Conservation (phyloP, 805 yeast species). For the Kazachstania bromeliacearum region DNA sequence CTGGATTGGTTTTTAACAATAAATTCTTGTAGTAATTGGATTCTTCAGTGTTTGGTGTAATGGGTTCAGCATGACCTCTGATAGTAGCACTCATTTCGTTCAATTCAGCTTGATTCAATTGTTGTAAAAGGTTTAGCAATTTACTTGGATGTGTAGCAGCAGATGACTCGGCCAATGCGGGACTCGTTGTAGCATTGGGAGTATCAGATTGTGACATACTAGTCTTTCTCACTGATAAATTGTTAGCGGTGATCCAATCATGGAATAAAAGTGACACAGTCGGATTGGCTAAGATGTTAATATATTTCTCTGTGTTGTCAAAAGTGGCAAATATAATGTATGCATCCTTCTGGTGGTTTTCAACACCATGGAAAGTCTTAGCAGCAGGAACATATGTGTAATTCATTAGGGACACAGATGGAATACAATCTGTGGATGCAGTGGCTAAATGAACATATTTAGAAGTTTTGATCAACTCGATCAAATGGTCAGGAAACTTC, state of each 20-base stretch:
- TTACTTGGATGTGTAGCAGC: slow-evolving; percentile 29
- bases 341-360: slow-evolving; percentile 23
- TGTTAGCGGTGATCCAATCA: slow-evolving; percentile 73
- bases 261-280: slow-evolving; percentile 77
- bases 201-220: slow-evolving; percentile 25
- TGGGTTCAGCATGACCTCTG: slow-evolving; percentile 56
- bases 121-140: slow-evolving; percentile 54
- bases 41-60: slow-evolving; percentile 39
- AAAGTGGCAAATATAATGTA: slow-evolving; percentile 66
- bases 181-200: slow-evolving; percentile 10
- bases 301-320: slow-evolving; percentile 60
- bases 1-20: slow-evolving; percentile 54
- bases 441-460: slow-evolving; percentile 82
- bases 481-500: slow-evolving; percentile 32
- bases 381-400: slow-evolving; percentile 53
- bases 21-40: slow-evolving; percentile 51
- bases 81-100: slow-evolving; percentile 77
- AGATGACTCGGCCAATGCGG: slow-evolving; percentile 12
- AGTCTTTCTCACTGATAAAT: slow-evolving; percentile 27
- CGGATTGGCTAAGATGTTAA: slow-evolving; percentile 61
- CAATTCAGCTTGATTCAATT: slow-evolving; percentile 69
- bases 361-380: slow-evolving; percentile 25
- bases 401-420: slow-evolving; percentile 89
- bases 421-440: slow-evolving; percentile 50
- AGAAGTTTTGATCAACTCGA: slow-evolving; percentile 45